These are phyloP conservation scores for Purshia tridentata DNA, from an alignment of 306 rosid genomes.

Conservation along the genomic window DNA sequence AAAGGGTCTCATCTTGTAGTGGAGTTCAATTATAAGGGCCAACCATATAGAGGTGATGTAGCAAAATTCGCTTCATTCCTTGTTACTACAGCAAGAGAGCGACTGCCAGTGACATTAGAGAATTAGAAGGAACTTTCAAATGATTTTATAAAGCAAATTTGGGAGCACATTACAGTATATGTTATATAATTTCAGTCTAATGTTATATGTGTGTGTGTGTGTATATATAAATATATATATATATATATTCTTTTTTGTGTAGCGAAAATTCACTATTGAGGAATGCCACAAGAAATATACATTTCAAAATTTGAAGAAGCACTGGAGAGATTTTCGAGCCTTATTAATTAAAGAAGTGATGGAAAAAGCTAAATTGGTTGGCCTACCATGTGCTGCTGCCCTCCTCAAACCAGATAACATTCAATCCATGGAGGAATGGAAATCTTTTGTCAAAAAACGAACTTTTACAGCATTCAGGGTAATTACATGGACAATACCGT, in stretches of 20 bases:
- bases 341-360: not conserved
- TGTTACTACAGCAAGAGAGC: not conserved
- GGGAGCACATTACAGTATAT: not conserved
- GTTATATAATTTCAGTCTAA: too few relatives aligned
- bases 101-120: not conserved
- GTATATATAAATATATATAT: too few relatives aligned
- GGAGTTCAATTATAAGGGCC: not conserved
- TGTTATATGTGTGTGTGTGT: too few relatives aligned
- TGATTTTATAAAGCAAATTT: not conserved
- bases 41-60: not conserved
- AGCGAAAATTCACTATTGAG: not conserved
- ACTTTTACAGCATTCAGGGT: not conserved
- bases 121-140: not conserved
- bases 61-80: not conserved
- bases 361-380: not conserved
- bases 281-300: not conserved
- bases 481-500: too few relatives aligned
- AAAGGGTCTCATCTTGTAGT: not conserved
- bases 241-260: not conserved
- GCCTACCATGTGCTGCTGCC: not conserved
- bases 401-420: not conserved
- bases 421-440: not conserved
- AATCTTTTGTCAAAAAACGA: not conserved
- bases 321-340: not conserved
- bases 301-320: not conserved